Evolutionary conservation across 1,284 basidiomycete genomes (phyloP), one percentile per base, ranked within the genome.

Genomic region (Cryptococcus depauperatus): DNA sequence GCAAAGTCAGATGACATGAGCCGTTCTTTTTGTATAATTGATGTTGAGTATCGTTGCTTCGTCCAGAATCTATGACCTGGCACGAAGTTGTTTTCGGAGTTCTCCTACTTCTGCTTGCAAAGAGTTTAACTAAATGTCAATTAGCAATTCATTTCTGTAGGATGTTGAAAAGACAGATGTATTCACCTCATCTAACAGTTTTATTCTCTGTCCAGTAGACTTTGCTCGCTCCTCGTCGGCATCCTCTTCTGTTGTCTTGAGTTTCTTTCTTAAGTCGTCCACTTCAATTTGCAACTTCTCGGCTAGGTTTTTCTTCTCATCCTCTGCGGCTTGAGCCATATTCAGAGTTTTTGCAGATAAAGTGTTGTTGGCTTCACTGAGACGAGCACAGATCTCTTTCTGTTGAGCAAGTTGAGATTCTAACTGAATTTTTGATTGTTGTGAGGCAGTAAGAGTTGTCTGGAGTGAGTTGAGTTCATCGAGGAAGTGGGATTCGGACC

Each of bases 281-380:
- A 71, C 48, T 52, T 71, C 66, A 4, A 38, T 45, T 42, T 62
- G 51, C 27, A 65, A 48, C 21, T 54, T 56, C 9, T 35, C 47
- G 34, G 53, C 49, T 33, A 69, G 37, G 0, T 46, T 41, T 1
- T 39, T 37, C 46, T 62, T 66, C 39, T 68, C 68, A 13, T 51
- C 42, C 43, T 69, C 83, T 1, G 79, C 83, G 55, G 89, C 85
- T 55, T 83, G 81, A 1, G 86, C 85, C 19, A 91, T 77, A 5
- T 78, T 71, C 4, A 89, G 73, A 6, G 82, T 78, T 39, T 78
- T 76, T 5, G 85, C 79, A 41, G 82, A 85, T 29, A 91, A 76
- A 2, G 75, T 70, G 48, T 82, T 79, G 68, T 91, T 91, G 10
- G 81, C 82, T 40, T 86, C 82, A 0, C 77, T 77, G 27, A 92